phyloP scores from a whole-genome alignment of 2,329 filamentous ascomycete species.

The Ustulina deusta region DNA sequence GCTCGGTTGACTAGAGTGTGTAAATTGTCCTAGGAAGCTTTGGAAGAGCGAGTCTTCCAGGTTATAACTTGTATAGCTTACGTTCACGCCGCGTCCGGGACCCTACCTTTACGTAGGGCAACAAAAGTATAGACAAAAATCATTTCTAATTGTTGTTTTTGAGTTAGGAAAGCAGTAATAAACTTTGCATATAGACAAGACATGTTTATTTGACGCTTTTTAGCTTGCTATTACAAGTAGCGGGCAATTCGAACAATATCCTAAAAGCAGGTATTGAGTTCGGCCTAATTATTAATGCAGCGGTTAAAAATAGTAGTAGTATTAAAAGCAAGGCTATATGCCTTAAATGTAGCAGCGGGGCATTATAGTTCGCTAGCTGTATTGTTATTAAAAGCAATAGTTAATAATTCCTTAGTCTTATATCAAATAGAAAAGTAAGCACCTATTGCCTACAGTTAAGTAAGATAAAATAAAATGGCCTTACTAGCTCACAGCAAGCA shows the following conservation, averaged over 20 bases:
- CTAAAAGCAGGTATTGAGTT: not conserved
- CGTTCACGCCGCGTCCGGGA: not conserved
- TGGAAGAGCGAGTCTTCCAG: constrained; percentile 4
- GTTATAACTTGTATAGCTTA: constrained; percentile 4
- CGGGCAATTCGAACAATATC: not conserved
- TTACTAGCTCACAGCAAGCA: constrained; percentile 7
- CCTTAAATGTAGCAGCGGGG: constrained; percentile 5
- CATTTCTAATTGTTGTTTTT: not conserved
- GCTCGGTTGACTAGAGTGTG: not conserved
- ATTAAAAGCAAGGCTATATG: constrained; percentile 5
- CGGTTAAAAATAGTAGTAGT: not conserved
- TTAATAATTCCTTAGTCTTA: constrained; percentile 5
- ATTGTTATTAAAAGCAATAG: not conserved
- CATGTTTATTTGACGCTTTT: constrained; percentile 6
- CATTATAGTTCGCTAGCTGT: constrained; percentile 6
- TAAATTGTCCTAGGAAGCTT: not conserved
- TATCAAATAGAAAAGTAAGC: constrained; percentile 3
- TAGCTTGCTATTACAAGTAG: not conserved
- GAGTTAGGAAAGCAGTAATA: not conserved
- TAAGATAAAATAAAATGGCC: constrained; percentile 3
- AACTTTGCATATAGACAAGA: constrained; percentile 1
- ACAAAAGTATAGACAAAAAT: not conserved
- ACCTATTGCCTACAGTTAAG: constrained; percentile 7
- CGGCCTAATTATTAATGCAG: not conserved
- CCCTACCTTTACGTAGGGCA: not conserved